Evolutionary conservation across 2,329 filamentous ascomycete species (phyloP).

Genomic region (Ustilaginoidea virens): DNA sequence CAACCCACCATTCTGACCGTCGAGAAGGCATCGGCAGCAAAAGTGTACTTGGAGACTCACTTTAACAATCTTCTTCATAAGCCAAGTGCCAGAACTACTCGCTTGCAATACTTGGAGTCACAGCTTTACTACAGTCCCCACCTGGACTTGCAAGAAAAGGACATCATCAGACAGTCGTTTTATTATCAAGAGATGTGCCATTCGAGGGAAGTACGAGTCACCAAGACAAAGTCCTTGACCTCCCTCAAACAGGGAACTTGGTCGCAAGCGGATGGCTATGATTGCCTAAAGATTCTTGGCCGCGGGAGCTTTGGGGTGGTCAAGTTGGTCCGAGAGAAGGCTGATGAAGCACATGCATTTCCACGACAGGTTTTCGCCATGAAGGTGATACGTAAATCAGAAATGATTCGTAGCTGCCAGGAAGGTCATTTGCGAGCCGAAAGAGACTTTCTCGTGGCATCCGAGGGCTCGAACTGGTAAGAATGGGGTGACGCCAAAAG

Average conservation of each 20-base stretch:
- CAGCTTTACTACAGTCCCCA: constrained; percentile 40
- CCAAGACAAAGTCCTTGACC: constrained; percentile 23
- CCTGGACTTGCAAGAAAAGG: constrained; percentile 38
- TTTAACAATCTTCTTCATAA: constrained; percentile 55
- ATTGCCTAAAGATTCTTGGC: constrained; percentile 67
- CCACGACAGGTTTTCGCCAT: constrained; percentile 64
- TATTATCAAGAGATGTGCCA: constrained; percentile 54
- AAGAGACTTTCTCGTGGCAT: constrained; percentile 78
- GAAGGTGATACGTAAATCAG: constrained; percentile 91
- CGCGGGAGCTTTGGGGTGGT: constrained; percentile 95
- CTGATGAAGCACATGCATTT: constrained; percentile 12
- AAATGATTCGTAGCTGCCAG: constrained; percentile 82
- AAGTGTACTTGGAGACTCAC: constrained; percentile 73
- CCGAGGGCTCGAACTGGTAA: constrained; percentile 70
- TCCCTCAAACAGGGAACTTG: constrained; percentile 5
- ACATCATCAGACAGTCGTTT: constrained; percentile 42
- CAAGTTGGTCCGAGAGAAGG: constrained; percentile 59
- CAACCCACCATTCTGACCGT: constrained; percentile 39
- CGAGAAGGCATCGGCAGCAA: constrained; percentile 65
- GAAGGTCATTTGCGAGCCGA: constrained; percentile 87
- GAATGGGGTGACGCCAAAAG: constrained; percentile 10
- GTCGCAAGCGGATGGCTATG: constrained; percentile 36
- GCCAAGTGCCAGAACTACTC: constrained; percentile 16
- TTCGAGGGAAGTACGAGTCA: constrained; percentile 56
- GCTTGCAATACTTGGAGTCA: constrained; percentile 19